Conservation (phyloP, 1,284 basidiomycete genomes). For the Lentinula novae-zelandiae region DNA sequence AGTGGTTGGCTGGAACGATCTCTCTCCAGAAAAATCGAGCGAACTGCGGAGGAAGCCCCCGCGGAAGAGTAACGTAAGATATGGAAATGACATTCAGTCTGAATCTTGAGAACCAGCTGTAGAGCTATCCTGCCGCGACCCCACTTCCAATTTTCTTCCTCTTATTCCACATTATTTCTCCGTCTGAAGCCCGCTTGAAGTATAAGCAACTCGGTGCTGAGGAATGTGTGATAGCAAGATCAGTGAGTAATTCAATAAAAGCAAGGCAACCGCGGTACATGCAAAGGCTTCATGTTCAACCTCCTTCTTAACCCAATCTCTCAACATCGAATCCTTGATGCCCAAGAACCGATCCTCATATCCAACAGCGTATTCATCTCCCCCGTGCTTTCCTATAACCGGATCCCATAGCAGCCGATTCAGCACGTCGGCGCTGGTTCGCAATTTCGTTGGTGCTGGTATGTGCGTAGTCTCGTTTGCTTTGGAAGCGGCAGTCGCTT, state of each 20-base stretch:
- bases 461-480: neutral
- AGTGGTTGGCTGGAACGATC: too few species aligned
- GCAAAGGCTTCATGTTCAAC: constrained; percentile 22
- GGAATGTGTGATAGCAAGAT: constrained; percentile 14
- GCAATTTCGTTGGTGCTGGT: constrained; percentile 15
- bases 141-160: constrained; percentile 10
- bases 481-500: neutral
- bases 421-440: constrained; percentile 19
- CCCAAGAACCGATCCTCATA: constrained; percentile 24
- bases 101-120: too few species aligned
- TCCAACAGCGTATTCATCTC: constrained; percentile 19
- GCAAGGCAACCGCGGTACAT: constrained; percentile 5
- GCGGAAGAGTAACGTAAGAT: too few species aligned
- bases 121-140: neutral
- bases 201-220: constrained; percentile 20
- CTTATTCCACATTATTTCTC: constrained; percentile 20
- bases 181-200: constrained; percentile 17
- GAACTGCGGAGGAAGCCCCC: too few species aligned
- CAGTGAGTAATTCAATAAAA: neutral
- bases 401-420: constrained; percentile 18
- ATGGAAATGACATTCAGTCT: too few species aligned
- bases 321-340: constrained; percentile 20
- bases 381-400: constrained; percentile 9
- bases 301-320: too few species aligned
- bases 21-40: too few species aligned